Base-by-base conservation (phyloP, 805 yeast species). In the Kodamaea nitidulidarum region DNA sequence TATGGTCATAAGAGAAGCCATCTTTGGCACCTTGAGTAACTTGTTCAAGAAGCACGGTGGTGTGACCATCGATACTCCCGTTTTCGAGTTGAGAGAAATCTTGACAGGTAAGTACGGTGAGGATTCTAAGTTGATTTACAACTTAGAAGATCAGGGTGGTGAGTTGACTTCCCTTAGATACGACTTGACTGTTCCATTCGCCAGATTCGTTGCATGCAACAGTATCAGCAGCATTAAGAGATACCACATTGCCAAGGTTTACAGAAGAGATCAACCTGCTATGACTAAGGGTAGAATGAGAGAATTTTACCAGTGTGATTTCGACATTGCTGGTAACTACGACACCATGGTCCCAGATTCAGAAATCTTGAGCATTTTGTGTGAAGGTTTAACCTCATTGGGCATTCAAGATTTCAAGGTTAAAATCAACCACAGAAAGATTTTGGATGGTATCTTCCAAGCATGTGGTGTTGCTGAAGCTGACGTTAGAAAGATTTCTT, bases 241-340 rank as follows among this genome's bases (percentile, higher is more conserved):
- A 59, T 93, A 80, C 61, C 99, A 93, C 67, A 87, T 93, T 48
- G 98, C 99, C 51, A 93, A 93, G 63, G 99, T 93, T 39, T 93
- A 93, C 68, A 81, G 99, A 71, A 84, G 99, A 67, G 99, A 93
- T 61, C 99, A 93, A 67, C 99, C 99, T 4, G 99, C 99, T 7
- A 93, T 93, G 98, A 91, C 98, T 37, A 93, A 93, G 67, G 99
- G 99, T 45, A 80, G 99, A 67, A 93, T 93, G 98, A 85, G 99
- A 76, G 99, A 93, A 66, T 93, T 93, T 57, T 93, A 93, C 65
- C 99, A 93, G 69, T 93, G 99, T 72, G 99, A 93, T 69, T 86
- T 93, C 54, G 99, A 93, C 63, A 73, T 93, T 56, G 99, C 99
- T 15, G 99, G 99, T 38, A 65, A 62, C 41, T 91, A 84, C 61